Percentiles rank a stretch among this genome's conserved stretches.
phyloP scores from a whole-genome alignment of 371 early-diverging fungal species.

The Umbelopsis sp. region DNA sequence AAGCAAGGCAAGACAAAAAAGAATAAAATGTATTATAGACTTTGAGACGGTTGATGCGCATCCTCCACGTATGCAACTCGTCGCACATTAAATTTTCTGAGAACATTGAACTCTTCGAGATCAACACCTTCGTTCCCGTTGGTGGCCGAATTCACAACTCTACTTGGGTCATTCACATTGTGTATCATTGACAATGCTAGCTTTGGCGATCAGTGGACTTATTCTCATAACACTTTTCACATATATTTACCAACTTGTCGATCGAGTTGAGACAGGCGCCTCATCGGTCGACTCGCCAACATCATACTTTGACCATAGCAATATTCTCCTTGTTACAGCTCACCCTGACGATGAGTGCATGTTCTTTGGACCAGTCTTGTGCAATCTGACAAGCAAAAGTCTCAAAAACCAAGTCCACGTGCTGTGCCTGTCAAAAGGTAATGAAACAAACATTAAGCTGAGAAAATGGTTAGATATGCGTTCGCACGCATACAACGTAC shows the following conservation, averaged over 20 bases:
- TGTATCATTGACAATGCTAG: not conserved
- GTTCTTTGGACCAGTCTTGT: constrained; percentile 96
- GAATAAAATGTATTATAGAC: constrained; percentile 15
- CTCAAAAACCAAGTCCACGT: constrained; percentile 60
- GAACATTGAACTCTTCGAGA: not conserved
- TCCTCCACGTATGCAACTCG: not conserved
- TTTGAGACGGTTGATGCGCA: not conserved
- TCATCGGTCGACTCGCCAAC: constrained; percentile 21
- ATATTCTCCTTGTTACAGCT: constrained; percentile 86
- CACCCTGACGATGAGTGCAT: constrained; percentile 99
- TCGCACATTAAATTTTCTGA: not conserved
- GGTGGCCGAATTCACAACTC: too few relatives aligned
- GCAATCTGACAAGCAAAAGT: constrained; percentile 49
- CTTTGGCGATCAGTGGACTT: constrained; percentile 18
- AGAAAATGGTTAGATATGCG: constrained; percentile 5
- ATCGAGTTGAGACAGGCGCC: constrained; percentile 20
- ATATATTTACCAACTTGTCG: constrained; percentile 30
- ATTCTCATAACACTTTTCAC: constrained; percentile 21
- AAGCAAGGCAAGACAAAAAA: not conserved
- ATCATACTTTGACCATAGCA: constrained; percentile 35
- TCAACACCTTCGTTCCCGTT: too few relatives aligned
- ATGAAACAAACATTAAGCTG: not conserved
- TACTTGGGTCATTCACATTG: not conserved
- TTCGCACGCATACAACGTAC: not conserved
- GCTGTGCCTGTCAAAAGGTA: constrained; percentile 89